Conservation (phyloP, 176 grass and related monocot genomes). For the Aegilops umbellulata region DNA sequence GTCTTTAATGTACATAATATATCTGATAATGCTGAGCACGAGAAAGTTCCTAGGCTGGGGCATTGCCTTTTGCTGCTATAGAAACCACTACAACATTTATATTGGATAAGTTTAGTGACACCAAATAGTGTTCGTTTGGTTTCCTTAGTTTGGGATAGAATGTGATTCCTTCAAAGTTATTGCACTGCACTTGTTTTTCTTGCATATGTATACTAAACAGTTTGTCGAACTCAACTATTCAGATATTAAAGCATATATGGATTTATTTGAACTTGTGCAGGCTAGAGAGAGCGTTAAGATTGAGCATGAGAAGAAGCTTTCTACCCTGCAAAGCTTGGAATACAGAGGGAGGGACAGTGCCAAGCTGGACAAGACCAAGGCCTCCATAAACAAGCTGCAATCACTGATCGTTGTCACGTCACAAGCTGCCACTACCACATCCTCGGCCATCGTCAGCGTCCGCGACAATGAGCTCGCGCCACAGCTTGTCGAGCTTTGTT, state of each 20-base stretch:
- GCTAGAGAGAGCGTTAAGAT: conserved; percentile 91
- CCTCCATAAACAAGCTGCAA: conserved; percentile 93
- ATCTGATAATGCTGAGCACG: background rate
- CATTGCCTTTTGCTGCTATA: background rate
- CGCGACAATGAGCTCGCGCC: conserved; percentile 95
- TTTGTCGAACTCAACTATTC: background rate
- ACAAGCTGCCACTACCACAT: conserved; percentile 91
- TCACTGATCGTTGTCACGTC: conserved; percentile 90
- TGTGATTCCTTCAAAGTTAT: background rate
- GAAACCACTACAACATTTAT: conserved; percentile 5
- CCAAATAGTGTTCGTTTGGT: background rate
- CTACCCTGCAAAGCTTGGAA: conserved; percentile 84
- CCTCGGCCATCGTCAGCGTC: conserved; percentile 84
- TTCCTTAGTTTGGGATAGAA: background rate
- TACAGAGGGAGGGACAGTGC: conserved; percentile 77
- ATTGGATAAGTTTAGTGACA: background rate
- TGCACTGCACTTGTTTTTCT: background rate
- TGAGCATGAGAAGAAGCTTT: conserved; percentile 95
- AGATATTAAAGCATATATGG: background rate
- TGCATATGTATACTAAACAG: background rate
- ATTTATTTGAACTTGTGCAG: conserved; percentile 39
- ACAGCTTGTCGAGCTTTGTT: conserved; percentile 95
- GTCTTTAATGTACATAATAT: conserved; percentile 9
- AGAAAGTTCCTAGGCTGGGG: background rate
- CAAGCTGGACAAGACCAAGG: conserved; percentile 96